A percentile compares a stretch with the other conserved stretches of the same genome.
Conservation (phyloP, 306 rosid genomes). For the Erythrophleum fordii region DNA sequence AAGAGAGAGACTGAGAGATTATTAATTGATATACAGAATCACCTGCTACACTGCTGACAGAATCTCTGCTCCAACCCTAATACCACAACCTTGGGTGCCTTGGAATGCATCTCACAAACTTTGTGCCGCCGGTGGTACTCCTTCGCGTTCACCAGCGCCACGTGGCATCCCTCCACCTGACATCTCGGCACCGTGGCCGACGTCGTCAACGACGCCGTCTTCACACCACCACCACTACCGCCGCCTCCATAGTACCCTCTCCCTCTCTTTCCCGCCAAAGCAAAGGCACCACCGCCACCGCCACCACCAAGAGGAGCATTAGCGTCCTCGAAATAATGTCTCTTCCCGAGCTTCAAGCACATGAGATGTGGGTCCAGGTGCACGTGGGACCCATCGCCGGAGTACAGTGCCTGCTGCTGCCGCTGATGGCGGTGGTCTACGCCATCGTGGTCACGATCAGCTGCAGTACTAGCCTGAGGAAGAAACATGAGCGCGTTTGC, state of each 20-base stretch:
- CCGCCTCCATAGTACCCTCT: slow-evolving; percentile 32
- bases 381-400: slow-evolving; percentile 51
- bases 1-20: too few relatives aligned
- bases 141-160: slow-evolving; percentile 76
- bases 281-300: slow-evolving; percentile 4
- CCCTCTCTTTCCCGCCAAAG: slow-evolving; percentile 55
- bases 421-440: background rate
- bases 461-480: background rate
- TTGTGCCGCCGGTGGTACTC: slow-evolving; percentile 95
- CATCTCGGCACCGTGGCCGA: slow-evolving; percentile 62
- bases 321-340: slow-evolving; percentile 86
- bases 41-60: slow-evolving; percentile 99
- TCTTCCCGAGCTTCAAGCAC: slow-evolving; percentile 91
- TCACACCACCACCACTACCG: background rate
- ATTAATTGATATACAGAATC: background rate
- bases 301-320: slow-evolving; percentile 20
- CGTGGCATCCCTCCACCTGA: slow-evolving; percentile 96
- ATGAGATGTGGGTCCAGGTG: slow-evolving; percentile 77
- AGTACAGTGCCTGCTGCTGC: slow-evolving; percentile 34
- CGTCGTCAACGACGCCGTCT: background rate
- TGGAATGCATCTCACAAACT: slow-evolving; percentile 93
- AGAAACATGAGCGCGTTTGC: slow-evolving; percentile 42
- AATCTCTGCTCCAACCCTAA: slow-evolving; percentile 87
- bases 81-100: slow-evolving; percentile 85
- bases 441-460: background rate